Base-by-base conservation (phyloP, 495 filamentous ascomycete species). In the Entonaema liquescens region DNA sequence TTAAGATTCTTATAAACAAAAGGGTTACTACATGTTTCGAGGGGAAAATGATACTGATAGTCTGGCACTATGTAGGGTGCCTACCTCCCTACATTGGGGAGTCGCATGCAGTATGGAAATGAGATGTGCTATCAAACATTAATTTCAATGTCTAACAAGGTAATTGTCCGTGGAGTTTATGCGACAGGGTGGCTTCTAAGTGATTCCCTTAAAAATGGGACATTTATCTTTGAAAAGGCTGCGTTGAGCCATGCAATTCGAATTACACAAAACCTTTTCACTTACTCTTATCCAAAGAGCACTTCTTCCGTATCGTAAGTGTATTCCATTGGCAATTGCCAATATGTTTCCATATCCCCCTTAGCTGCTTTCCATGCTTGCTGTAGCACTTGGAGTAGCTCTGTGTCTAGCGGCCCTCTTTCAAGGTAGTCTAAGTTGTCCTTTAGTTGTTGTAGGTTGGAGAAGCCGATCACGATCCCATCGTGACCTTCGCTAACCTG, bases 391-490 rank as follows among this genome's bases (percentile, higher is more conserved):
- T 92, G 81, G 23, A 93, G 79, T 26, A 93, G 85, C 52, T 93
- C 90, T 47, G 89, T 81, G 0, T 89, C 91, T 56, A 95, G 80
- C 3, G 91, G 91, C 0, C 91, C 90, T 74, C 92, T 93, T 79
- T 92, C 90, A 6, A 92, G 77, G 74, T 91, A 89, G 52, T 83
- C 81, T 44, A 94, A 81, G 66, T 95, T 94, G 26, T 81, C 78
- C 75, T 87, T 82, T 33, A 95, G 76, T 74, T 95, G 91, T n/a
- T 81, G 78, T 56, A 89, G 79, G 65, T 82, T 90, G 65, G 88
- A 91, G 5, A 93, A 87, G 0, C 92, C 92, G 58, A 94, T 82
- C 61, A 94, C 85, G 17, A 94, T 79, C 0, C 91, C 93, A 76
- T 94, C 92, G 38, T 87, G 85, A 11, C 87, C 89, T 35, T 87